A percentile compares a stretch with the other conserved stretches of the same genome.
phyloP scores from a whole-genome alignment of 768 basidiomycete species.

The Lepiota venenata region DNA sequence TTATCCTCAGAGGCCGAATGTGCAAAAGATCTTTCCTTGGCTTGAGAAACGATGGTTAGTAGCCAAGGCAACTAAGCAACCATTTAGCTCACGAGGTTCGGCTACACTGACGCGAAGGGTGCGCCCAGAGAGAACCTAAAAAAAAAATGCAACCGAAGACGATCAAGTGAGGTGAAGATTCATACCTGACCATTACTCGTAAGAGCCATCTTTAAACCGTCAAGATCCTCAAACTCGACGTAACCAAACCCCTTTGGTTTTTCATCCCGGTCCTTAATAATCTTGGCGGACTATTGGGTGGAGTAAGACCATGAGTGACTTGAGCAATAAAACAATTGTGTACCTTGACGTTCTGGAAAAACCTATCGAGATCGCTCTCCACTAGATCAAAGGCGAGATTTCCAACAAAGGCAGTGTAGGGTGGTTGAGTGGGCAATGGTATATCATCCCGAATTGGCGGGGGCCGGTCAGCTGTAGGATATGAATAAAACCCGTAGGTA shows the following conservation, averaged over 20 bases:
- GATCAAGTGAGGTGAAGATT: conserved; percentile 5
- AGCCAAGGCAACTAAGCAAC: conserved; percentile 1
- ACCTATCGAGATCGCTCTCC: conserved; percentile 76
- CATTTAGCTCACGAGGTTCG: conserved; percentile 76
- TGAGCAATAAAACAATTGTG: conserved; percentile 13
- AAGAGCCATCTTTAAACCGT: conserved; percentile 83
- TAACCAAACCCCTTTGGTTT: conserved; percentile 99
- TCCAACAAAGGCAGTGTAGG: conserved; percentile 95
- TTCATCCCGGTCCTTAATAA: conserved; percentile 90
- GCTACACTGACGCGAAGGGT: conserved; percentile 90
- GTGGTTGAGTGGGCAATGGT: conserved; percentile 92
- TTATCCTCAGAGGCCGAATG: conserved; percentile 53
- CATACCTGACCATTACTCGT: conserved; percentile 67
- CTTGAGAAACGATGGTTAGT: conserved; percentile 33
- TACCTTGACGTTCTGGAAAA: conserved; percentile 71
- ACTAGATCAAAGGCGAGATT: conserved; percentile 93
- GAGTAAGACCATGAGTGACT: background rate
- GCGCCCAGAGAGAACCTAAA: conserved; percentile 70
- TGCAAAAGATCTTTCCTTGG: conserved; percentile 63
- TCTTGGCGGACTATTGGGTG: conserved; percentile 82
- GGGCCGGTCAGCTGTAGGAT: conserved; percentile 47
- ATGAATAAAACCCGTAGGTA: conserved; percentile 12
- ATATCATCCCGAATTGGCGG: conserved; percentile 79
- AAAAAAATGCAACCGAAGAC: conserved; percentile 3
- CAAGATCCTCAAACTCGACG: conserved; percentile 88